phyloP scores from a whole-genome alignment of 805 yeast genomes.

The Nakazawaea anatomiae region DNA sequence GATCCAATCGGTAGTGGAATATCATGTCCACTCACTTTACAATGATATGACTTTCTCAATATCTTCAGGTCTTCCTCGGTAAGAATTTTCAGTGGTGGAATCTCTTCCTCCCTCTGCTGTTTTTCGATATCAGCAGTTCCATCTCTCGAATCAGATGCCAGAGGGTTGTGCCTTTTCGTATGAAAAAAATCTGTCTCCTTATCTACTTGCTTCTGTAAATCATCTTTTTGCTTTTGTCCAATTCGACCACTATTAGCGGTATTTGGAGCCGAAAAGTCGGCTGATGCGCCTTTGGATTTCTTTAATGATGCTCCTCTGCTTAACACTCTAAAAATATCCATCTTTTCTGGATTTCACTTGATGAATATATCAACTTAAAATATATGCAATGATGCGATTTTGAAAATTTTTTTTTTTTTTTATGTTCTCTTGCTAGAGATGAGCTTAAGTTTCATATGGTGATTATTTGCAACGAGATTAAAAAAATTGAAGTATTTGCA shows the following conservation, averaged over 20 bases:
- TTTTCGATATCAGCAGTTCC: conserved; percentile 22
- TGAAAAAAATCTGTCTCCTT: conserved; percentile 83
- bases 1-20: conserved; percentile 89
- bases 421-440: neutral
- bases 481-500: no score
- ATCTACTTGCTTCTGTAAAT: conserved; percentile 46
- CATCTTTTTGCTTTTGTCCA: conserved; percentile 28
- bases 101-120: conserved; percentile 22
- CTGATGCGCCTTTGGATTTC: conserved; percentile 40
- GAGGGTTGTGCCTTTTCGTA: conserved; percentile 34
- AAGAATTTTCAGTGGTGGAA: conserved; percentile 38
- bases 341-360: conserved; percentile 19
- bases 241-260: conserved; percentile 15
- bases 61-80: conserved; percentile 52
- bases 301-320: conserved; percentile 81
- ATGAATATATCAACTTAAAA: no score
- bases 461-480: no score
- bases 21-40: conserved; percentile 79
- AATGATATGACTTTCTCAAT: conserved; percentile 54
- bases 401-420: conserved; percentile 3
- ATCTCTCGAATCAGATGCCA: conserved; percentile 15
- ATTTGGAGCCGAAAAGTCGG: conserved; percentile 33
- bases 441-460: neutral
- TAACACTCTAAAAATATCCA: conserved; percentile 87
- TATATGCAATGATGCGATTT: neutral